Evolutionary conservation across 2,329 filamentous ascomycete genomes (phyloP), one percentile per base, ranked within the genome.

Genomic region (Cladophialophora psammophila): DNA sequence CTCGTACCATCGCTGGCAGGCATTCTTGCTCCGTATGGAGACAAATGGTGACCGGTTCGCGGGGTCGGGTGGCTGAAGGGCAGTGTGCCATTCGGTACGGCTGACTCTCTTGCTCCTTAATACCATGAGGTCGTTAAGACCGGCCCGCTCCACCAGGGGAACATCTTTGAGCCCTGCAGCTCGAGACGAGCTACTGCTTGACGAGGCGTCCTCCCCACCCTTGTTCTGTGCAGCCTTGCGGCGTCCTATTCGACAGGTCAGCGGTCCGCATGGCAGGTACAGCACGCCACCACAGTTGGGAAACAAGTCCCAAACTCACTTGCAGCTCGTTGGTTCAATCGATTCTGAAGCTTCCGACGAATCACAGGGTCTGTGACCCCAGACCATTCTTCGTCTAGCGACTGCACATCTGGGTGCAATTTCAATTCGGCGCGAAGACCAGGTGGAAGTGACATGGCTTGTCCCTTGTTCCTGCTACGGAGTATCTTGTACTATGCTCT

Each of bases 361-460:
- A 76, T 76, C 68, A 76, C 78, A 2, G 78, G 77, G 76, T 83
- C 78, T 15, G 70, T 82, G 31, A 75, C 78, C 3, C 82, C 82
- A 42, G 80, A 83, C 81, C 82, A 84, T 73, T 83, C 78, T 60
- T 84, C 82, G 67, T 81, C 76, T 3, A 71, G 31, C 3, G 62
- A 59, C 15, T 71, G 69, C 18, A 67, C 55, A 56, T 60, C 71
- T 64, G 65, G 63, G 72, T 70, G 67, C 38, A 71, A 66, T 66
- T 67, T 69, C 31, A 71, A 62, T 56, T 71, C 63, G 20, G 68
- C 67, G 18, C 34, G 50, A 40, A 70, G 57, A 15, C 34, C 45
- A 20, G 60, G 52, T 50, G 34, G 10, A 5, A 36, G 48, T n/a
- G 60, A 35, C 63, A 69, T 66, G n/a, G 32, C 42, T 36, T 52